Percentiles rank a stretch among this genome's conserved stretches.
Evolutionary conservation across 148 eudicot species (phyloP).

Genomic region (Polygonum aviculare): DNA sequence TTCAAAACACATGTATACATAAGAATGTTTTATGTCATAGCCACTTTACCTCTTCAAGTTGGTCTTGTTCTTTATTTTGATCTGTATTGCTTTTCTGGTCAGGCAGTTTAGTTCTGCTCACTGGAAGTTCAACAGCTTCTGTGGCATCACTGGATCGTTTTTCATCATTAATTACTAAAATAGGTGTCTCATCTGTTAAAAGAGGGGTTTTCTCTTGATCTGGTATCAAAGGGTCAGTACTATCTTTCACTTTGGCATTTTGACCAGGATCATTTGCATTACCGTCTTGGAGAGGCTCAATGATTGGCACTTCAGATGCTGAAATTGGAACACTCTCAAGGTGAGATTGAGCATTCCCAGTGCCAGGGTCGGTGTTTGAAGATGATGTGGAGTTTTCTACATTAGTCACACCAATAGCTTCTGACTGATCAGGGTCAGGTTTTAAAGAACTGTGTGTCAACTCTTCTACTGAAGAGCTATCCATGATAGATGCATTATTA

Average conservation of each 20-base stretch:
- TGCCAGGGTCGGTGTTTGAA: conserved; percentile 28
- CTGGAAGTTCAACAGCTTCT: conserved; percentile 33
- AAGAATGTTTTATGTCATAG: not conserved
- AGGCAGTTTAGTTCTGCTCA: conserved; percentile 24
- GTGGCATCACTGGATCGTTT: conserved; percentile 26
- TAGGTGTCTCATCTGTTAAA: conserved; percentile 25
- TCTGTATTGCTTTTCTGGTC: conserved; percentile 26
- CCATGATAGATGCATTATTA: conserved; percentile 20
- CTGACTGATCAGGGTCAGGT: conserved; percentile 24
- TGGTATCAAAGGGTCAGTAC: conserved; percentile 26
- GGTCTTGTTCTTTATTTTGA: conserved; percentile 58
- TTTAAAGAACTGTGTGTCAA: conserved; percentile 27
- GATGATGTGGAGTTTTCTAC: conserved; percentile 24
- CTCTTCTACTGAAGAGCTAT: conserved; percentile 29
- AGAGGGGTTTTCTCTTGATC: conserved; percentile 31
- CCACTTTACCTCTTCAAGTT: conserved; percentile 87
- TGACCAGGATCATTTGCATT: conserved; percentile 34
- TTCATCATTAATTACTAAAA: conserved; percentile 18
- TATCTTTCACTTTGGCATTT: conserved; percentile 26
- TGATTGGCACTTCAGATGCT: conserved; percentile 19
- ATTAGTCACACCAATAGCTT: conserved; percentile 21
- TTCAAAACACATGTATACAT: not conserved
- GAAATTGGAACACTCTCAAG: conserved; percentile 21
- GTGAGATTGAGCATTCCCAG: conserved; percentile 22
- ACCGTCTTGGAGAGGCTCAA: conserved; percentile 32